Base-by-base conservation (phyloP, 371 early-diverging fungal genomes). In the Apophysomyces trapeziformis region DNA sequence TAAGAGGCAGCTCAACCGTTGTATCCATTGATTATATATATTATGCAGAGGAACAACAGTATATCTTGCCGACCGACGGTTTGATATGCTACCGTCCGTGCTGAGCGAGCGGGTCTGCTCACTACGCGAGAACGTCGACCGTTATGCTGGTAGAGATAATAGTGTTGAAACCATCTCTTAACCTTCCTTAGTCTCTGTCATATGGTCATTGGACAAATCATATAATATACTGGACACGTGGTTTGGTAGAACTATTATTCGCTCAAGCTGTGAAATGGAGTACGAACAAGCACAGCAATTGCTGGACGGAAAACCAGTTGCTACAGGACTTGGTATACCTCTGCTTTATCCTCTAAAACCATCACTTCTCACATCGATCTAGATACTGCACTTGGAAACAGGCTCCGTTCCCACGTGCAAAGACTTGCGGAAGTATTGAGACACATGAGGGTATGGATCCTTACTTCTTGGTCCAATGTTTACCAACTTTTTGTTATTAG, bases 61-160 rank as follows among this genome's bases (percentile, higher is more conserved):
- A 1, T 99, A 99, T 77, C 78, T 99, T 26, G 91, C 92, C 2
- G 93, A 94, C 73, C 84, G 93, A 41, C 87, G 96, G 16, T 95
- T 99, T 70, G 98, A 98, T 65, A 99, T 99, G 99, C 83, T 99
- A 7, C 99, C 99, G 0, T 85, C 90, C n/a, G 85, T 95, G 2
- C 83, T 99, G 35, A 94, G 97, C 76, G 96, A 96, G 74, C 85
- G 92, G 35, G 79, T 95, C 1, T 96, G 96, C 73, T 92, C 92
- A 14, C 76, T 96, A 50, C 90, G 94, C 35, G 88, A 89, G n/a
- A 85, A 88, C 36, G 89, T 90, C 1, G 92, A 90, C 65, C 87
- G 96, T 12, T 89, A 91, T 63, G 91, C 96, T 0, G 89, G 90
- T 82, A 79, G 60, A 71, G 32, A 4, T 11, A 13, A 46, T 45